phyloP scores from a whole-genome alignment of 73 alveolate species.

The Chromera velia region DNA sequence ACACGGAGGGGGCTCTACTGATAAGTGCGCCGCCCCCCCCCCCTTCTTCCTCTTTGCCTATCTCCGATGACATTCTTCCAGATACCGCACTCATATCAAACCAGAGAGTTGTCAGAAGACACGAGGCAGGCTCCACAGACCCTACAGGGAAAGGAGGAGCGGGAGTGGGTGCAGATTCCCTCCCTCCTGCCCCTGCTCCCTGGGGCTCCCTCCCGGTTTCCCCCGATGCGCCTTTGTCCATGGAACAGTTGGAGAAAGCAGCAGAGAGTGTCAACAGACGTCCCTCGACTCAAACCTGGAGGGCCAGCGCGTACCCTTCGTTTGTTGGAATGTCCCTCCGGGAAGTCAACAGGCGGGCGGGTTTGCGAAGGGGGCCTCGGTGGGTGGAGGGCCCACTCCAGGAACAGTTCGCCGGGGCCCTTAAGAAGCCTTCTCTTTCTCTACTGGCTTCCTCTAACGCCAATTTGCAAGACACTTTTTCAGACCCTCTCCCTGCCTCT shows the following conservation, averaged over 20 bases:
- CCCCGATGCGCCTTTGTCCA: background rate
- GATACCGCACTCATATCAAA: no score
- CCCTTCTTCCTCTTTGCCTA: no score
- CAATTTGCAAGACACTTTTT: background rate
- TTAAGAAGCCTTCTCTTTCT: background rate
- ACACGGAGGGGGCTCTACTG: no score
- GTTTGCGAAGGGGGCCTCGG: background rate
- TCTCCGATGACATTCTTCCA: no score
- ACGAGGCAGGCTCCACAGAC: background rate
- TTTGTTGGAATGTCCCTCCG: background rate
- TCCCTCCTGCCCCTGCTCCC: no score
- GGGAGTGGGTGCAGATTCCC: no score
- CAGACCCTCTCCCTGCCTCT: background rate
- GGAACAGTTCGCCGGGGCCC: background rate
- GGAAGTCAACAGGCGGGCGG: background rate
- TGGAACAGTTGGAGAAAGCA: background rate
- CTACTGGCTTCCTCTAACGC: background rate
- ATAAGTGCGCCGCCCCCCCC: no score
- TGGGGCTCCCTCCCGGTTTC: no score
- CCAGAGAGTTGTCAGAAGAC: no score
- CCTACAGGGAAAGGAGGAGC: background rate
- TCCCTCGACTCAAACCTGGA: background rate
- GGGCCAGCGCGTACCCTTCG: background rate
- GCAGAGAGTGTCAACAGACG: background rate
- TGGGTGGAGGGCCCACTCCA: background rate